Percentiles rank a stretch among this genome's conserved stretches.
Evolutionary conservation across 345 rosid species (phyloP).

Genomic region (Citropsis articulata): DNA sequence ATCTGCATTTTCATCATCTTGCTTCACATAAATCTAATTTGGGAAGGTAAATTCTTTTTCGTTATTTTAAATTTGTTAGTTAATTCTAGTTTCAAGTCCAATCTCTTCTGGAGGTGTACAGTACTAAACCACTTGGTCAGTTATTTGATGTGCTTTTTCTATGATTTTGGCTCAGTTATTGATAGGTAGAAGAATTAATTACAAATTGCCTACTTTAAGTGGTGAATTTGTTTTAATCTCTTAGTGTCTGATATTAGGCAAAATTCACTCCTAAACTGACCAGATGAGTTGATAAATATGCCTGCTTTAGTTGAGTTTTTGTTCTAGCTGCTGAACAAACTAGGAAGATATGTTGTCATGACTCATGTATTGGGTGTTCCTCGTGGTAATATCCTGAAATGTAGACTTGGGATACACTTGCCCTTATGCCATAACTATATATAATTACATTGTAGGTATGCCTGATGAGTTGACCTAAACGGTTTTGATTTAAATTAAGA

Average conservation of each 20-base stretch:
- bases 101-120: background rate
- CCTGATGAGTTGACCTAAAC: background rate
- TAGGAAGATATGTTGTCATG: background rate
- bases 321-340: background rate
- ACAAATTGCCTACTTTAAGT: background rate
- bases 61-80: background rate
- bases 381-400: background rate
- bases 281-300: background rate
- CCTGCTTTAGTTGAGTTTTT: background rate
- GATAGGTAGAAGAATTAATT: background rate
- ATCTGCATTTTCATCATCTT: constrained; percentile 88
- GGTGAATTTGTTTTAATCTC: background rate
- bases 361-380: background rate
- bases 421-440: background rate
- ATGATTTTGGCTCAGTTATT: background rate
- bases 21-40: constrained; percentile 81
- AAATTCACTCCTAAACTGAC: background rate
- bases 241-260: background rate
- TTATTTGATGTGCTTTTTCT: background rate
- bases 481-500: background rate
- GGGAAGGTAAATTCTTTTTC: constrained; percentile 59
- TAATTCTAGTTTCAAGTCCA: background rate
- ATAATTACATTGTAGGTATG: background rate
- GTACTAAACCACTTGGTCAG: background rate
- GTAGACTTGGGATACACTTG: background rate